Percentiles rank a stretch among this genome's conserved stretches.
Evolutionary conservation across 2,329 filamentous ascomycete genomes (phyloP).

Genomic region (Aspergillus transmontanensis): DNA sequence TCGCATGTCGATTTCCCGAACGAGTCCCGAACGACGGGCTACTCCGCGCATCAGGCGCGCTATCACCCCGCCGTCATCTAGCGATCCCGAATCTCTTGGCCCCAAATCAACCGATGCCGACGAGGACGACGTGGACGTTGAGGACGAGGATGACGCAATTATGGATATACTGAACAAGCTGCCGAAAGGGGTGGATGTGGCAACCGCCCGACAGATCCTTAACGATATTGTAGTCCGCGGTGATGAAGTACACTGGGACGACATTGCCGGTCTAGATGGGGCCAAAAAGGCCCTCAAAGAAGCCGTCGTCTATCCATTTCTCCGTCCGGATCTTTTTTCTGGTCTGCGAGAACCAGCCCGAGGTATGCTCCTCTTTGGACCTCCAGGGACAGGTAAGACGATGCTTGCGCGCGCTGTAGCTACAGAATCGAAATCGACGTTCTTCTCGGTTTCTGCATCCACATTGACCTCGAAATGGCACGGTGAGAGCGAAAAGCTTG

Average conservation of each 20-base stretch:
- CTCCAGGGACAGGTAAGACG: slow-evolving; percentile 96
- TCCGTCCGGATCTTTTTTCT: slow-evolving; percentile 94
- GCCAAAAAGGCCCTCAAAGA: slow-evolving; percentile 93
- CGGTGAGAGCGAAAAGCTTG: slow-evolving; percentile 94
- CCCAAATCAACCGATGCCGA: slow-evolving; percentile 51
- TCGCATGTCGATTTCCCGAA: slow-evolving; percentile 27
- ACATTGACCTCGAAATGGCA: slow-evolving; percentile 94
- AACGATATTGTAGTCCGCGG: slow-evolving; percentile 95
- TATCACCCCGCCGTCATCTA: slow-evolving; percentile 48
- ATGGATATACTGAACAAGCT: slow-evolving; percentile 72
- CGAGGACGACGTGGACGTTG: slow-evolving; percentile 49
- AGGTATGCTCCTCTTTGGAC: slow-evolving; percentile 94
- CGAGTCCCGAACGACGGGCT: slow-evolving; percentile 26
- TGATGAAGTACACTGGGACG: slow-evolving; percentile 91
- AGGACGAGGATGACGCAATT: slow-evolving; percentile 59
- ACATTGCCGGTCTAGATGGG: slow-evolving; percentile 85
- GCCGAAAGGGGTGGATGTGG: slow-evolving; percentile 78
- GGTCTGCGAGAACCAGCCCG: slow-evolving; percentile 89
- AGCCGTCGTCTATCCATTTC: slow-evolving; percentile 93
- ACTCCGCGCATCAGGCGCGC: slow-evolving; percentile 40
- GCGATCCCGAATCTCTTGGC: slow-evolving; percentile 44
- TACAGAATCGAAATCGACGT: slow-evolving; percentile 90
- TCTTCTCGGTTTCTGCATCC: slow-evolving; percentile 95
- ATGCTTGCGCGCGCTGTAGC: slow-evolving; percentile 95
- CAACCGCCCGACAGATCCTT: slow-evolving; percentile 85